These are phyloP conservation scores for Odonthalia washingtoniensis DNA, from an alignment of 31 red algal genomes.

Conservation along the genomic window DNA sequence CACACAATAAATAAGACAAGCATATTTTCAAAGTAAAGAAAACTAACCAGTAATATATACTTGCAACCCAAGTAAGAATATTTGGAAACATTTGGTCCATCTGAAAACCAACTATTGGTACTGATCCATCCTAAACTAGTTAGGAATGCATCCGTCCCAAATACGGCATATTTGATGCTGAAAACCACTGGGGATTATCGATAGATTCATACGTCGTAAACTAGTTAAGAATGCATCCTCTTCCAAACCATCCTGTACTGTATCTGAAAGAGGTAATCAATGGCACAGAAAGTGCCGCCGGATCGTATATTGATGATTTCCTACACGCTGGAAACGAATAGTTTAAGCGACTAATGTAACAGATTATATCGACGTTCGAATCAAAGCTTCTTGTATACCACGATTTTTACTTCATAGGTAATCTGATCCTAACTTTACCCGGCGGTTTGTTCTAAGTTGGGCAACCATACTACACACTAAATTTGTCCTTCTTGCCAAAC, in stretches of 20 bases:
- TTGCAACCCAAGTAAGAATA: not conserved
- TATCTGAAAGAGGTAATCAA: not conserved
- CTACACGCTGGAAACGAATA: not conserved
- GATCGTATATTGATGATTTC: not conserved
- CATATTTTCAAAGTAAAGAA: conserved; percentile 26
- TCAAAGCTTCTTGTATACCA: not conserved
- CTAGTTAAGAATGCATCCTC: not conserved
- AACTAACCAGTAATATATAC: not conserved
- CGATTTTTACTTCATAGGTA: not conserved
- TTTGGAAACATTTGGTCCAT: not conserved
- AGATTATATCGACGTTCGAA: not conserved
- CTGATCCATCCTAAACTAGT: too few relatives aligned
- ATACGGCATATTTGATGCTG: not conserved
- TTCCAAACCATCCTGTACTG: not conserved
- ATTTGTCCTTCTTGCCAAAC: not conserved
- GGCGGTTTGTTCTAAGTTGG: not conserved
- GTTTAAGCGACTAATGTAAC: not conserved
- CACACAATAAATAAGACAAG: conserved; percentile 26
- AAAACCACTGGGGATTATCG: not conserved
- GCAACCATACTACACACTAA: not conserved
- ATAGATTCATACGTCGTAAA: too few relatives aligned
- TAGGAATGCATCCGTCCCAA: not conserved
- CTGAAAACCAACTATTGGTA: not conserved
- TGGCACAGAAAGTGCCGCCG: not conserved
- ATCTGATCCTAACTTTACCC: not conserved